Evolutionary conservation across 108 stramenopile species (phyloP), one percentile per base, ranked within the genome.

Genomic region (Cyclotella sp.): DNA sequence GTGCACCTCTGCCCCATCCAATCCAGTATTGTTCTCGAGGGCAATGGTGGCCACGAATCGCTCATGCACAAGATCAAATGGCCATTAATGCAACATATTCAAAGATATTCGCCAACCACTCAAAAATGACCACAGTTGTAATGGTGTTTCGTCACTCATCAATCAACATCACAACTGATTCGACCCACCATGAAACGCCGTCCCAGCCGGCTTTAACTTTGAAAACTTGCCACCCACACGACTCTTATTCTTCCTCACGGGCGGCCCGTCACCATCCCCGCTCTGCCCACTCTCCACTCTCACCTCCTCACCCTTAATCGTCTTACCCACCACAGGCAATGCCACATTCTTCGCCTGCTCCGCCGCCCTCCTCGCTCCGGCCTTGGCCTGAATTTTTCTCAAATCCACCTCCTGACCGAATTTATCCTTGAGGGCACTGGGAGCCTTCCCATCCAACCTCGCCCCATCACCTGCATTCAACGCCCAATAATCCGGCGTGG

Each of bases 401-500:
- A 92, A 75, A 73, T 96, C 92, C 42, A 93, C 75, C 71, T 87
- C 93, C 18, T 81, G 86, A 12, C 95, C 95, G 21, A 76, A 75
- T 42, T 84, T 87, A 67, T 94, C 93, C 72, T 92, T 93, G 45
- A 96, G 65, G 11, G 72, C 66, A 22, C 84, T 53, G 0, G 92
- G 83, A 19, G 43, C 65, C 65, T 96, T 96, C 49, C 93, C 95
- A 69, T 96, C 95, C 49, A 96, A 73, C 29, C 95, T 80, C 13
- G 90, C 84, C n/a, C 92, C 94, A 54, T 85, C 88, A 40, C 93
- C 95, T 45, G 87, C 91, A 70, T 85, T 81, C 26, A 96, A 69
- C 14, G 95, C 95, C 95, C 95, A 96, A 78, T 96, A 96, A 63
- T 93, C 89, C 12, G 91, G 70, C 58, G 83, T 77, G 7, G 95